Evolutionary conservation across 2,329 filamentous ascomycete species (phyloP).

Genomic region (Colletotrichum eremochloae): DNA sequence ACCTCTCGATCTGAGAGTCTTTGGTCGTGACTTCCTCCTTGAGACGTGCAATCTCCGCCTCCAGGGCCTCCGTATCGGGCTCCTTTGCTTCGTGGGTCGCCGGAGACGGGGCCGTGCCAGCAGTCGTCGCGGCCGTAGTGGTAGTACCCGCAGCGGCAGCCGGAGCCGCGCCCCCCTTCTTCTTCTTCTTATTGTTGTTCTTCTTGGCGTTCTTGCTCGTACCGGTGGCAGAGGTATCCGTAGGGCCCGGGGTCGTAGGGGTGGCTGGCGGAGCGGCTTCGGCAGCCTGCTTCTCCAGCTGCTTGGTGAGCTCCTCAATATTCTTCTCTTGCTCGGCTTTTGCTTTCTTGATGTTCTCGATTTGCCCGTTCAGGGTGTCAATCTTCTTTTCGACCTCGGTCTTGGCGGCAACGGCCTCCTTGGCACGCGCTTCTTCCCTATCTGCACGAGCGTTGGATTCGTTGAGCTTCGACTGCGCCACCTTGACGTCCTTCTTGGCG

Average conservation of each 20-base stretch:
- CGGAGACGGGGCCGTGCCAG: slow-evolving; percentile 52
- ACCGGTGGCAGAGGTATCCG: slow-evolving; percentile 46
- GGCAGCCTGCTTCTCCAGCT: slow-evolving; percentile 46
- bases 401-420: slow-evolving; percentile 55
- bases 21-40: slow-evolving; percentile 72
- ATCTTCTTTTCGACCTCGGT: slow-evolving; percentile 60
- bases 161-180: slow-evolving; percentile 76
- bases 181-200: slow-evolving; percentile 91
- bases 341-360: slow-evolving; percentile 55
- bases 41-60: slow-evolving; percentile 64
- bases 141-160: slow-evolving; percentile 32
- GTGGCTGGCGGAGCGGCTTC: slow-evolving; percentile 43
- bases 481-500: slow-evolving; percentile 46
- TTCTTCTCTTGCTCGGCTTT: slow-evolving; percentile 57
- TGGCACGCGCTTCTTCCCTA: slow-evolving; percentile 50
- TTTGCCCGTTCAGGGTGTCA: slow-evolving; percentile 55
- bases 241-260: slow-evolving; percentile 36
- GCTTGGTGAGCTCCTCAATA: slow-evolving; percentile 57
- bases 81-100: slow-evolving; percentile 44
- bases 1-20: slow-evolving; percentile 77
- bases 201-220: slow-evolving; percentile 53
- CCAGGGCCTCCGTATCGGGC: slow-evolving; percentile 55
- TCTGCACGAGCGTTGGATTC: slow-evolving; percentile 44
- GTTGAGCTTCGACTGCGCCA: slow-evolving; percentile 48
- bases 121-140: slow-evolving; percentile 42